These are phyloP conservation scores for Colletotrichum spaethianum DNA, from an alignment of 2,329 filamentous ascomycete genomes.

Conservation along the genomic window DNA sequence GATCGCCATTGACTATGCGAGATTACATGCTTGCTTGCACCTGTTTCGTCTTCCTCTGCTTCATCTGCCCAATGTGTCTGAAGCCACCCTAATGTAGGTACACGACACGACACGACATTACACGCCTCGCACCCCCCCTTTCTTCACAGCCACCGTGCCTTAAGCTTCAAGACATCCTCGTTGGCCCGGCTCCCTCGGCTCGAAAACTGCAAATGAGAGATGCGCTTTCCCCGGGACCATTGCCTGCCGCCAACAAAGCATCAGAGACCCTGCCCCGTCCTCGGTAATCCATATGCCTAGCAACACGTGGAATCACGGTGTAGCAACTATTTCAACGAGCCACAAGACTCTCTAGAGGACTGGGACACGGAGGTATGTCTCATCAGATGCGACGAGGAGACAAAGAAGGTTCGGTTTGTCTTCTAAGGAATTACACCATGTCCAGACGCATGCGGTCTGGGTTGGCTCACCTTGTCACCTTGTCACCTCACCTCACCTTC, in stretches of 20 bases:
- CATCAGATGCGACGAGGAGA: background rate
- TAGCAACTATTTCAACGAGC: background rate
- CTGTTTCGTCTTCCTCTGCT: conserved; percentile 6
- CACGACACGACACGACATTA: background rate
- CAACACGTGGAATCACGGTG: background rate
- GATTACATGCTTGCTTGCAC: background rate
- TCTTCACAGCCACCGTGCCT: conserved; percentile 25
- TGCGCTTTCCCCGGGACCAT: background rate
- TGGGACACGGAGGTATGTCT: background rate
- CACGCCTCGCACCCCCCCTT: background rate
- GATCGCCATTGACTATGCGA: background rate
- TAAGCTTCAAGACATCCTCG: background rate
- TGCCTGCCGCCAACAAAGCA: background rate
- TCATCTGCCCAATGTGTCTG: background rate
- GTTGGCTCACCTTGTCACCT: background rate
- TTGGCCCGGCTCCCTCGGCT: background rate
- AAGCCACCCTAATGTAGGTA: background rate
- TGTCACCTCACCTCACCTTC: background rate
- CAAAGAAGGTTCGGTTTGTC: background rate
- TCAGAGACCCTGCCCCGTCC: background rate
- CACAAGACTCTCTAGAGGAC: background rate
- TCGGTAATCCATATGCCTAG: background rate
- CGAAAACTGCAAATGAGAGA: conserved; percentile 15
- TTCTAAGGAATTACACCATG: background rate
- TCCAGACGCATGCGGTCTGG: conserved; percentile 25